Conservation (phyloP, 1,284 basidiomycete species). For the Cutaneotrichosporon sp. region DNA sequence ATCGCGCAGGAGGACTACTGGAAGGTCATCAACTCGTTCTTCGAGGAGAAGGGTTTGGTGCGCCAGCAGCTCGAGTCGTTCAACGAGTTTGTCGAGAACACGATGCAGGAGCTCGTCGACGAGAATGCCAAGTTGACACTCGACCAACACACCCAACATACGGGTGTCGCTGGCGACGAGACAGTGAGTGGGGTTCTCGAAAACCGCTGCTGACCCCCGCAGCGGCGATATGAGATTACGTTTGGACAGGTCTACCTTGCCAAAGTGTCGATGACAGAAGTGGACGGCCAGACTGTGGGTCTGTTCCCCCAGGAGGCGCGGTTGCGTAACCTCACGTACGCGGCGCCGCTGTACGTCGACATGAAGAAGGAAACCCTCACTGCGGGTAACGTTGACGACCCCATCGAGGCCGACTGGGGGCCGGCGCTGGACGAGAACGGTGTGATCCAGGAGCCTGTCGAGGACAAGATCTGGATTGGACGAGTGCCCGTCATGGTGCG, state of each 20-base stretch:
- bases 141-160: conserved; percentile 93
- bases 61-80: conserved; percentile 97
- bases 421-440: conserved; percentile 57
- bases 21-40: conserved; percentile 93
- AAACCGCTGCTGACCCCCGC: conserved; percentile 40
- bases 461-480: conserved; percentile 89
- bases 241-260: conserved; percentile 98
- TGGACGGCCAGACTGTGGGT: conserved; percentile 86
- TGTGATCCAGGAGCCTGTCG: conserved; percentile 59
- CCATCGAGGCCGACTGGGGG: conserved; percentile 74
- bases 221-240: conserved; percentile 91
- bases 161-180: conserved; percentile 71
- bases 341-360: conserved; percentile 92
- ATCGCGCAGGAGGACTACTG: conserved; percentile 90
- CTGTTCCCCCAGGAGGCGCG: conserved; percentile 98
- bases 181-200: conserved; percentile 46
- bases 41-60: conserved; percentile 94
- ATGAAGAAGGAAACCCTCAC: conserved; percentile 81
- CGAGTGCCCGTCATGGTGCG: conserved; percentile 99
- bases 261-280: conserved; percentile 87
- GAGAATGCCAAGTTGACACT: conserved; percentile 90
- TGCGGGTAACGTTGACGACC: conserved; percentile 65
- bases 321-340: conserved; percentile 70
- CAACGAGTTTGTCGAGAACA: conserved; percentile 98
- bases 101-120: conserved; percentile 99